phyloP scores from a whole-genome alignment of 768 basidiomycete genomes.

The Tylopilus sp. region DNA sequence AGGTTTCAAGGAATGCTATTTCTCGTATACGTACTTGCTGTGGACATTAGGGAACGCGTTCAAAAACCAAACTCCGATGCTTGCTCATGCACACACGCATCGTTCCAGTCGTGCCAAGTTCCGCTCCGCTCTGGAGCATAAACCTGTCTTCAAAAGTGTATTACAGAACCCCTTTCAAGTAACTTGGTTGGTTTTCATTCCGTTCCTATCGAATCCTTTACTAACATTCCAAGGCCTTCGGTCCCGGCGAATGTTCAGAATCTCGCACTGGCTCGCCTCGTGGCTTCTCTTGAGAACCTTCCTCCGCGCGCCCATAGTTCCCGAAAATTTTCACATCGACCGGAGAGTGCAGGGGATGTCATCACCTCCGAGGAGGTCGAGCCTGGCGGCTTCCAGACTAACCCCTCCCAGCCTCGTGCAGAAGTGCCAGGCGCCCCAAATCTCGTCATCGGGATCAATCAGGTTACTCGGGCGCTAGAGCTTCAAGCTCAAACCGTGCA shows the following conservation, averaged over 20 bases:
- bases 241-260: slow-evolving; percentile 65
- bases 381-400: background rate
- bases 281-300: slow-evolving; percentile 49
- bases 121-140: slow-evolving; percentile 47
- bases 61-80: slow-evolving; percentile 1
- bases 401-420: background rate
- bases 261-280: slow-evolving; percentile 46
- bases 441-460: slow-evolving; percentile 69
- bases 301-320: slow-evolving; percentile 32
- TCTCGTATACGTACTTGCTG: too few relatives aligned
- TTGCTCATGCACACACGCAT: slow-evolving; percentile 52
- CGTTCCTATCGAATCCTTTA: background rate
- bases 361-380: slow-evolving; percentile 6
- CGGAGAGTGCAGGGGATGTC: slow-evolving; percentile 20
- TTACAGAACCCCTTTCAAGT: slow-evolving; percentile 72
- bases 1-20: background rate
- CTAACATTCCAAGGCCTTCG: slow-evolving; percentile 48
- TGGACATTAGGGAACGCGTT: background rate
- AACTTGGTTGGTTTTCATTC: slow-evolving; percentile 49
- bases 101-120: slow-evolving; percentile 61
- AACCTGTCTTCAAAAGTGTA: slow-evolving; percentile 63
- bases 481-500: slow-evolving; percentile 39
- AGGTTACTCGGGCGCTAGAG: slow-evolving; percentile 75
- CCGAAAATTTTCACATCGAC: slow-evolving; percentile 9
- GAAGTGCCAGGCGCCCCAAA: slow-evolving; percentile 26